Conservation (phyloP, 306 rosid genomes). For the Psophocarpus tetragonolobus region DNA sequence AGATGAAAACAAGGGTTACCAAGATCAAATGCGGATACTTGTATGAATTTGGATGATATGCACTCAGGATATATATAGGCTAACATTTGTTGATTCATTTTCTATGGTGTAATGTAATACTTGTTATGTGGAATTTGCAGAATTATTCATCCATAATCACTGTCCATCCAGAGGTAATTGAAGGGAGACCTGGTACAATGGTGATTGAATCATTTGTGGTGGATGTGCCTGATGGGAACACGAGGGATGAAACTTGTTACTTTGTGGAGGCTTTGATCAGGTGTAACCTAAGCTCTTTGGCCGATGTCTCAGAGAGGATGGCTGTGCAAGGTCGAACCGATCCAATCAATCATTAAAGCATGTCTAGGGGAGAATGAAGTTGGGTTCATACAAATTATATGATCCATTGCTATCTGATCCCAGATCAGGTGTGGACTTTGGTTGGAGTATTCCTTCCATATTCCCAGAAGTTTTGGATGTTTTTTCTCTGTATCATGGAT, state of each 20-base stretch:
- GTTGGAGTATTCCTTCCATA: conserved; percentile 64
- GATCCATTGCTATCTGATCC: conserved; percentile 49
- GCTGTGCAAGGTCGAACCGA: conserved; percentile 81
- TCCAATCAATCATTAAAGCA: conserved; percentile 55
- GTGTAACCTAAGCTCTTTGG: conserved; percentile 93
- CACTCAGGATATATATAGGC: neutral
- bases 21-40: neutral
- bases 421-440: conserved; percentile 62
- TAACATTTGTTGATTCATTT: conserved; percentile 14
- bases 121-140: conserved; percentile 56
- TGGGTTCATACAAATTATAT: conserved; percentile 32
- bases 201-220: conserved; percentile 95
- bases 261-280: conserved; percentile 89
- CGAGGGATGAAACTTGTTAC: conserved; percentile 91
- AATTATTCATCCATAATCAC: conserved; percentile 91
- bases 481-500: conserved; percentile 55
- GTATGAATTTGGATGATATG: neutral
- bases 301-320: conserved; percentile 98
- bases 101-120: neutral
- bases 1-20: neutral
- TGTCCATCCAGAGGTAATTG: conserved; percentile 82
- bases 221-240: conserved; percentile 94
- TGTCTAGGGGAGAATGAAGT: conserved; percentile 41
- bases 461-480: conserved; percentile 68
- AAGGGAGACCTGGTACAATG: conserved; percentile 91